Evolutionary conservation across 1,284 basidiomycete species (phyloP).

Genomic region (Apiotrichum brassicae): DNA sequence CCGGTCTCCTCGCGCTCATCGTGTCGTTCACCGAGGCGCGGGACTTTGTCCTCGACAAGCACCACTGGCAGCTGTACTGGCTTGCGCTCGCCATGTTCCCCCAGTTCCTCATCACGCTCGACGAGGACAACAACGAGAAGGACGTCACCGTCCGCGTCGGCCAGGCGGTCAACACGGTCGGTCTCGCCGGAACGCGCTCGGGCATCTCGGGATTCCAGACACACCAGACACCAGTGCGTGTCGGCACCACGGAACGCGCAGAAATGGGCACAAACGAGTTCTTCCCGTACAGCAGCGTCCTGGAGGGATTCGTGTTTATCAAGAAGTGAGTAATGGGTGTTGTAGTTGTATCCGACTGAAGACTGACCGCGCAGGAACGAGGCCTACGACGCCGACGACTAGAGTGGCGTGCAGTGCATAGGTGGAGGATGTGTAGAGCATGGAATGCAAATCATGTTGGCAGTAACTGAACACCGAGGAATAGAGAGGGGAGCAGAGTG

Average conservation of each 20-base stretch:
- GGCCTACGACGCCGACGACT: slow-evolving; percentile 43
- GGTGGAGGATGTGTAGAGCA: background rate
- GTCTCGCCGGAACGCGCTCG: slow-evolving; percentile 43
- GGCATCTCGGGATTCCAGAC: slow-evolving; percentile 70
- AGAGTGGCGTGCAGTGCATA: background rate
- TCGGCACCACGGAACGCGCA: slow-evolving; percentile 87
- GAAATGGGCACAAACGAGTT: slow-evolving; percentile 96
- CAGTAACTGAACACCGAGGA: too few relatives aligned
- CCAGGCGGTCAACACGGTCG: slow-evolving; percentile 56
- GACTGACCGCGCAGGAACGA: slow-evolving; percentile 30
- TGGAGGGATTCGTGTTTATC: slow-evolving; percentile 84
- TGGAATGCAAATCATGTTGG: background rate
- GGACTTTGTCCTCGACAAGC: slow-evolving; percentile 83
- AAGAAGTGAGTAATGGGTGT: slow-evolving; percentile 54
- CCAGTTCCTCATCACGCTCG: slow-evolving; percentile 92
- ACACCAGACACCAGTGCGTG: slow-evolving; percentile 87
- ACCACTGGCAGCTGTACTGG: slow-evolving; percentile 99
- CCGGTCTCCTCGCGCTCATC: slow-evolving; percentile 82
- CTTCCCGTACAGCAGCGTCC: slow-evolving; percentile 78
- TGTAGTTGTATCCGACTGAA: background rate
- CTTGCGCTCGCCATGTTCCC: slow-evolving; percentile 95
- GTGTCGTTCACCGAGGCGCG: slow-evolving; percentile 91
- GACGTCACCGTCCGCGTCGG: slow-evolving; percentile 93
- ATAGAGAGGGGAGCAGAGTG: too few relatives aligned
- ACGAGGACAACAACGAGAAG: slow-evolving; percentile 77